Percentiles rank a stretch among this genome's conserved stretches.
Conservation (phyloP, 768 basidiomycete genomes). For the Trametes villosa region DNA sequence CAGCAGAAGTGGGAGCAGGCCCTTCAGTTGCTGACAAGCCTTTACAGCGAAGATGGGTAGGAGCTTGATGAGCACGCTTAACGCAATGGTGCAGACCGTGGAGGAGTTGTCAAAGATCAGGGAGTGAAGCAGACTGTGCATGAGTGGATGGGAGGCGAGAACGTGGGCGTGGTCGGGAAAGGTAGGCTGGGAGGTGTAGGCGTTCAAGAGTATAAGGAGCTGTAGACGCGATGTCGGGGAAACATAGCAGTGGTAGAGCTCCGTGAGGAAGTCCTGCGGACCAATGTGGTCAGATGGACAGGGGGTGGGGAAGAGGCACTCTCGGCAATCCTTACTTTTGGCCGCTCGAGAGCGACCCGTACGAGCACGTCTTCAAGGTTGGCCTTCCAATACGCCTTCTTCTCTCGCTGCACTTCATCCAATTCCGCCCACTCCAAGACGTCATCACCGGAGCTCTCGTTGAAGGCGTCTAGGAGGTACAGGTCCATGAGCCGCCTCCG, state of each 20-base stretch:
- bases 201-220: slow-evolving; percentile 66
- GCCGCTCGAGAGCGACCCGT: slow-evolving; percentile 61
- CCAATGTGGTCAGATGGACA: too few species aligned
- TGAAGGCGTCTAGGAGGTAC: slow-evolving; percentile 77
- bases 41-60: slow-evolving; percentile 76
- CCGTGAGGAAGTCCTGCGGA: slow-evolving; percentile 68
- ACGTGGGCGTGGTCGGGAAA: slow-evolving; percentile 52
- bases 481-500: slow-evolving; percentile 71
- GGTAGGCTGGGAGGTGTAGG: slow-evolving; percentile 56
- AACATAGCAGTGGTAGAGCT: slow-evolving; percentile 65
- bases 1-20: slow-evolving; percentile 65
- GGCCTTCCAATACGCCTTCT: slow-evolving; percentile 68
- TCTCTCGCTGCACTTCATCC: slow-evolving; percentile 62
- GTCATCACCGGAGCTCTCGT: slow-evolving; percentile 75
- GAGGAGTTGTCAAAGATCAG: slow-evolving; percentile 77
- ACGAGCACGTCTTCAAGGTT: slow-evolving; percentile 80
- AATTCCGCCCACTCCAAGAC: slow-evolving; percentile 75
- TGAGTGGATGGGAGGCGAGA: slow-evolving; percentile 64
- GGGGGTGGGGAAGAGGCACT: too few species aligned
- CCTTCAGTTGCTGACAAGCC: slow-evolving; percentile 57
- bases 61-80: slow-evolving; percentile 68
- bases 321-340: slow-evolving; percentile 74
- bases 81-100: slow-evolving; percentile 64
- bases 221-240: slow-evolving; percentile 68
- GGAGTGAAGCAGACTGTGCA: slow-evolving; percentile 66